phyloP scores from a whole-genome alignment of 2,329 filamentous ascomycete species.

The Parascedosporium putredinis region DNA sequence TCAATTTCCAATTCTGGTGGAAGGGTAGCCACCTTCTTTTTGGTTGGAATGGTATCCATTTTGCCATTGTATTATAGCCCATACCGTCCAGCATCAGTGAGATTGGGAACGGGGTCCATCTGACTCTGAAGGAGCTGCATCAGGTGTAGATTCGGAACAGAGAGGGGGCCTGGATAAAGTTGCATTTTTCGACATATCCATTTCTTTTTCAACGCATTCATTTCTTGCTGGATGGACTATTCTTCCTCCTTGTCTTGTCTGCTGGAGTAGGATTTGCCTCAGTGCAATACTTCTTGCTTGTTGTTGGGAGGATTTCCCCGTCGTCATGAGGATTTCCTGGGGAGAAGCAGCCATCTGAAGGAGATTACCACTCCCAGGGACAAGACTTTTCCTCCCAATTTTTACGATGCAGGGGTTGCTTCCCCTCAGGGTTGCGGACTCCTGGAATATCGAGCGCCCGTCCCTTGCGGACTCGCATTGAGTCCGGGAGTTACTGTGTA shows the following conservation, averaged over 20 bases:
- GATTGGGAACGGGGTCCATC: neutral
- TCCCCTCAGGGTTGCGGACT: neutral
- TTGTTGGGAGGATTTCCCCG: no score
- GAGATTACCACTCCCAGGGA: neutral
- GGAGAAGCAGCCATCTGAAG: no score
- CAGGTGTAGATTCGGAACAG: neutral
- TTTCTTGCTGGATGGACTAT: no score
- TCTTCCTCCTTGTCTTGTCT: no score
- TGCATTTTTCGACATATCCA: neutral
- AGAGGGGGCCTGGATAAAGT: neutral
- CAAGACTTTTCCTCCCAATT: no score
- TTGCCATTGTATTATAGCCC: no score
- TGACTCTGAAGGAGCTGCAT: neutral
- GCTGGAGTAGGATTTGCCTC: no score
- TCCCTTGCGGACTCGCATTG: neutral
- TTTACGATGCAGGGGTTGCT: neutral
- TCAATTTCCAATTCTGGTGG: no score
- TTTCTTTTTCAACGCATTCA: no score
- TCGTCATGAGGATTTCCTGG: neutral
- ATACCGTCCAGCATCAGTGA: neutral
- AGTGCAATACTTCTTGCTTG: no score
- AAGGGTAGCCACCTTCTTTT: no score
- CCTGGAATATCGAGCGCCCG: neutral
- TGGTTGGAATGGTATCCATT: no score
- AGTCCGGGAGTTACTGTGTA: neutral